Base-by-base conservation (phyloP, 2,329 filamentous ascomycete species). In the Diaporthe citri region DNA sequence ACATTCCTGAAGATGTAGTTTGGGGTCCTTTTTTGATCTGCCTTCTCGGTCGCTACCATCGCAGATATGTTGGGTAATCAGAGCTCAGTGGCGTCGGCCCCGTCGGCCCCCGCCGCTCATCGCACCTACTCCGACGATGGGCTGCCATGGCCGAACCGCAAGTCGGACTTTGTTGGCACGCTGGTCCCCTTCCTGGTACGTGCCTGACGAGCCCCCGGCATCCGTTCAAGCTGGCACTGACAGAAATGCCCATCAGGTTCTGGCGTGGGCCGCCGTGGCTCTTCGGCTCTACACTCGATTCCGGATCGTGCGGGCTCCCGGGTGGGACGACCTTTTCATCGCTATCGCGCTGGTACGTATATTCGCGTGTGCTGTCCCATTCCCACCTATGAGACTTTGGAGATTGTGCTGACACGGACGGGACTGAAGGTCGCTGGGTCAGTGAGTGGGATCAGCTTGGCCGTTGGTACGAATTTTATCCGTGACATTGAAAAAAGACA, bases 261-360 rank as follows among this genome's bases (percentile, higher is more conserved):
- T 78, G 4, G 71, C 77, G 15, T 78, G 77, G 74, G 48, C 73
- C 0, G 69, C 74, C 25, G 76, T 76, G 25, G 51, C 34, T 15
- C 67, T 77, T 51, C 76, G 77, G 55, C 60, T 78, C 3, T 77
- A 78, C 34, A 75, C 77, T 4, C 77, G 77, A 2, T 64, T 74
- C 22, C 72, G 75, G 22, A 17, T 75, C 12, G 46, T 76, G 2
- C 66, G 71, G 13, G 78, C 77, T 41, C 70, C 74, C 1, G 77
- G 77, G n/a, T 78, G 77, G 77, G 77, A 78, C 34, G 77, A 78
- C 48, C 39, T 74, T 10, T 73, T 78, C 28, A 74, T 78, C 5
- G n/a, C 66, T 15, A 36, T 77, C 39, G 77, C 73, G 22, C n/a
- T 76, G 70, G 77, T 78, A 62, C 2, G 75, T 28, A 2, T 5